Percentiles rank a stretch among this genome's conserved stretches.
Evolutionary conservation across 1,284 basidiomycete species (phyloP).

Genomic region (Boletus semigastroideus): DNA sequence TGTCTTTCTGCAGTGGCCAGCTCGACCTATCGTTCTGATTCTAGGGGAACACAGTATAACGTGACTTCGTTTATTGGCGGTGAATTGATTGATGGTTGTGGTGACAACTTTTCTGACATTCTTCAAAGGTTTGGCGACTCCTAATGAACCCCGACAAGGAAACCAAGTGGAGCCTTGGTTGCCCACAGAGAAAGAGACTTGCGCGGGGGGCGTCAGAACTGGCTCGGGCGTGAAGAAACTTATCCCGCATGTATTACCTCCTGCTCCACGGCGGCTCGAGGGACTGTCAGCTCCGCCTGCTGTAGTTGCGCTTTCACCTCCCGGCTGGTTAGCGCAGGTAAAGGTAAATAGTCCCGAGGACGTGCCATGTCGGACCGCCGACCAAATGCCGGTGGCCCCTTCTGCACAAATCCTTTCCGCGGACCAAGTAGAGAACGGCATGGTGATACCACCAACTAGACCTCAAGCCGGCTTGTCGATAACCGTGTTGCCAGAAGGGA

Average conservation of each 20-base stretch:
- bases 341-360: background rate
- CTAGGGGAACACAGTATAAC: constrained; percentile 61
- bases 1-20: constrained; percentile 21
- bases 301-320: constrained; percentile 1
- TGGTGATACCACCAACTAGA: constrained; percentile 26
- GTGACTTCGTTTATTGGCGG: constrained; percentile 76
- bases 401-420: constrained; percentile 1
- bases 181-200: constrained; percentile 3
- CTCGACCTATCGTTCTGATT: constrained; percentile 34
- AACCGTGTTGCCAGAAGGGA: constrained; percentile 27
- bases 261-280: background rate
- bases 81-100: constrained; percentile 34
- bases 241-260: background rate
- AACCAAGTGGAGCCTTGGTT: constrained; percentile 4
- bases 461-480: constrained; percentile 39
- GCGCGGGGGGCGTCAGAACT: background rate
- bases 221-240: background rate
- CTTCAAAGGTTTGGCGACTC: constrained; percentile 34
- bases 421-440: constrained; percentile 3
- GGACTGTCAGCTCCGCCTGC: constrained; percentile 5
- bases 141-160: constrained; percentile 9
- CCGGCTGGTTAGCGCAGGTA: background rate
- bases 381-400: constrained; percentile 1
- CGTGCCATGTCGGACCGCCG: background rate
- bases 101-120: background rate